Evolutionary conservation across 2,329 filamentous ascomycete genomes (phyloP).

Genomic region (Epichloe elymi): DNA sequence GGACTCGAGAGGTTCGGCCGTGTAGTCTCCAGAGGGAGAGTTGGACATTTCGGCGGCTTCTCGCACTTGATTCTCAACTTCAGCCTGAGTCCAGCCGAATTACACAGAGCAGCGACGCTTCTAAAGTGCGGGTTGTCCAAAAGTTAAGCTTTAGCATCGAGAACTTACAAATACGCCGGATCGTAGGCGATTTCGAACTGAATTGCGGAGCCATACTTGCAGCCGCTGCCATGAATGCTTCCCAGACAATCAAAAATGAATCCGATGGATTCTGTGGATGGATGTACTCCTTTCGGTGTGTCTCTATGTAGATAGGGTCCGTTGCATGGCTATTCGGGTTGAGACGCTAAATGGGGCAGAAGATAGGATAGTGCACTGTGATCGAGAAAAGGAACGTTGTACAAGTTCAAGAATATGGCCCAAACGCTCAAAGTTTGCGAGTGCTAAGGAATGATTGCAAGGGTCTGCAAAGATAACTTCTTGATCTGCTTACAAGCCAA

Average conservation of each 20-base stretch:
- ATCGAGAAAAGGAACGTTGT: not conserved
- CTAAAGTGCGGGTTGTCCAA: too few relatives aligned
- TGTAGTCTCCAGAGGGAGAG: conserved; percentile 67
- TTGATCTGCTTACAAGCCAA: not conserved
- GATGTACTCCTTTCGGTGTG: not conserved
- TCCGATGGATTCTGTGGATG: not conserved
- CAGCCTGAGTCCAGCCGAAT: not conserved
- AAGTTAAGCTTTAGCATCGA: not conserved
- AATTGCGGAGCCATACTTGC: conserved; percentile 26
- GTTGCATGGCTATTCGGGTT: not conserved
- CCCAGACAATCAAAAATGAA: not conserved
- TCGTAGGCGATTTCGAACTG: conserved; percentile 70
- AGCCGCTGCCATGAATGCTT: conserved; percentile 1
- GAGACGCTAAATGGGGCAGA: not conserved
- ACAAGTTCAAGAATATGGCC: too few relatives aligned
- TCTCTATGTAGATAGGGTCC: not conserved
- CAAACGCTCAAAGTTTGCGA: too few relatives aligned
- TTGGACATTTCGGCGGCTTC: conserved; percentile 79
- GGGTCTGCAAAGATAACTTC: not conserved
- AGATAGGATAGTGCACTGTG: not conserved
- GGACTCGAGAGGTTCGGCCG: conserved; percentile 69
- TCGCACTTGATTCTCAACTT: conserved; percentile 43
- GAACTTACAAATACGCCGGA: conserved; percentile 64
- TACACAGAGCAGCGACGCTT: not conserved
- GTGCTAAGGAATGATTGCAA: too few relatives aligned